Conservation (phyloP, 1,139 yeast genomes). For the Magnusiomyces ingens region DNA sequence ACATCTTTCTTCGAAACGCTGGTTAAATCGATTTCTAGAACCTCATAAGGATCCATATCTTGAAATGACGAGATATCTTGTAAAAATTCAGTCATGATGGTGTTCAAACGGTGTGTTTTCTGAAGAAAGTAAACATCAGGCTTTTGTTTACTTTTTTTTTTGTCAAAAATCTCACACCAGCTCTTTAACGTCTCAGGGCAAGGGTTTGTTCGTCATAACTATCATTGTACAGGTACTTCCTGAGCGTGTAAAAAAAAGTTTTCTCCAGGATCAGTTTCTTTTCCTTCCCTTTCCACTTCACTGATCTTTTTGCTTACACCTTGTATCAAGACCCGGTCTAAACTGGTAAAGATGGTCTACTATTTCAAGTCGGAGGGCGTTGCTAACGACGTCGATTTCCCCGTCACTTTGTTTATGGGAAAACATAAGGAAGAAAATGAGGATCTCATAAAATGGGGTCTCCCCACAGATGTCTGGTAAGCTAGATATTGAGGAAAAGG, state of each 20-base stretch:
- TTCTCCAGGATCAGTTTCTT: neutral
- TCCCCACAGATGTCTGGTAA: slow-evolving; percentile 63
- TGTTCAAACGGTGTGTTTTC: neutral
- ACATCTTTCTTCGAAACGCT: slow-evolving; percentile 34
- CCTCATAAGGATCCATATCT: slow-evolving; percentile 59
- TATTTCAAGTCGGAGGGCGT: slow-evolving; percentile 45
- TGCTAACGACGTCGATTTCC: slow-evolving; percentile 29
- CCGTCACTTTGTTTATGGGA: slow-evolving; percentile 56
- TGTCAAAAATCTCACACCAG: neutral
- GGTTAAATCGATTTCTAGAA: slow-evolving; percentile 35
- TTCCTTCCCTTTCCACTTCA: neutral
- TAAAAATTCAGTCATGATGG: slow-evolving; percentile 2
- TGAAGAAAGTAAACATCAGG: neutral
- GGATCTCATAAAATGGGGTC: slow-evolving; percentile 60
- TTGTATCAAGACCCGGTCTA: too few species aligned
- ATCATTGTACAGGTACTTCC: too few species aligned
- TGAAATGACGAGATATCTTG: slow-evolving; percentile 8
- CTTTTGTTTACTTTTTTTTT: neutral
- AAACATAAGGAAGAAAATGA: slow-evolving; percentile 74
- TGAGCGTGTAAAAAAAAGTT: too few species aligned
- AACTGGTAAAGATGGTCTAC: slow-evolving; percentile 45
- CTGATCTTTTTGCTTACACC: too few species aligned
- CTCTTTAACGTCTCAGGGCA: neutral
- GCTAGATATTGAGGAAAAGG: slow-evolving; percentile 6
- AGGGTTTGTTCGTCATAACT: too few species aligned